Evolutionary conservation across 495 filamentous ascomycete genomes (phyloP), one percentile per base, ranked within the genome.

Genomic region (Saxophila tyrrhenica): DNA sequence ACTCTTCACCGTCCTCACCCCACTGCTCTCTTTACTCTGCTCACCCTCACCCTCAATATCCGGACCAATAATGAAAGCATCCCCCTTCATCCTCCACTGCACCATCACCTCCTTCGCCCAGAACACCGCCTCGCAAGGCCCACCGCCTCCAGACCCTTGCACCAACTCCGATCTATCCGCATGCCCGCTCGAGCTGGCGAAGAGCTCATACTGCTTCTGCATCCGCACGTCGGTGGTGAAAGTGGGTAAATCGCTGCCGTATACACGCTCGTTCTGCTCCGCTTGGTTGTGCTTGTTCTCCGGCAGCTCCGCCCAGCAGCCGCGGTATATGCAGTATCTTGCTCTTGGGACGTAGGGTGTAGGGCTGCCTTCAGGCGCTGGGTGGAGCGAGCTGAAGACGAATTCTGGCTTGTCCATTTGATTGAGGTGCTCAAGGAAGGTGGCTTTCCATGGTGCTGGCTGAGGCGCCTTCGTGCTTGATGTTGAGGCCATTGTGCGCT

Each of bases 211-310:
- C 1, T 82, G 72, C 72, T 98, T 98, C 29, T 82, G 75, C 87
- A 89, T 94, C 11, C 92, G 76, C 10, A 78, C 75, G 65, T 98
- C 92, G 0, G 90, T 94, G 0, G 91, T 96, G 56, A 97, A 83
- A 1, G 85, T 81, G 2, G 82, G 73, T 54, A 87, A 68, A 59
- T 97, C 89, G 50, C 78, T 86, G 48, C 85, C 81, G 64, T 75
- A 95, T 0, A 81, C 60, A 10, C 60, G 55, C 9, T 83, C 80
- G 65, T 97, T 96, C 39, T 56, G 70, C 68, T 78, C 59, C 49
- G 78, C 76, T n/a, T 70, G 62, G 61, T 85, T 84, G 59, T 86
- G 78, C 5, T 80, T 76, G 66, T 89, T 85, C 51, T 74, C 72
- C 1, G 82, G 82, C 0, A 90, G 73, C 53, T 74, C 72, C 7